Evolutionary conservation across 2,329 filamentous ascomycete species (phyloP).

Genomic region (Neoarthrinium moseri): DNA sequence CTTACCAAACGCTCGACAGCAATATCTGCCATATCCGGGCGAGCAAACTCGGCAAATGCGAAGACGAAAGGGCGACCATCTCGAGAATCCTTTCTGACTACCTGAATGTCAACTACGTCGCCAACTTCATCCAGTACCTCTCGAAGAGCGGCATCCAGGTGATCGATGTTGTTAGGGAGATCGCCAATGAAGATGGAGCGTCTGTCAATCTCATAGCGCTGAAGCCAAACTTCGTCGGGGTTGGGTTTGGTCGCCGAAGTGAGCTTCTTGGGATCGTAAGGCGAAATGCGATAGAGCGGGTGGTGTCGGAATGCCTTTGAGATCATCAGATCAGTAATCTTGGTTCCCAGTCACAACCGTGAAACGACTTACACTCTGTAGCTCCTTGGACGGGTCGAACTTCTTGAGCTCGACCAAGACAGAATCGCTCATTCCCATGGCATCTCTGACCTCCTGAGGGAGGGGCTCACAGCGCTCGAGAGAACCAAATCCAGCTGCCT

Average conservation of each 20-base stretch:
- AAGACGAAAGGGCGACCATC: slow-evolving; percentile 22
- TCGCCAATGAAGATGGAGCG: slow-evolving; percentile 33
- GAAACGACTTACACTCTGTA: slow-evolving; percentile 40
- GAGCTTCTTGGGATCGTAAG: slow-evolving; percentile 31
- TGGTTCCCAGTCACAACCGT: slow-evolving; percentile 13
- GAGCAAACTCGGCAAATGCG: slow-evolving; percentile 38
- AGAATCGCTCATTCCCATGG: slow-evolving; percentile 31
- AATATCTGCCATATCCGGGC: slow-evolving; percentile 33
- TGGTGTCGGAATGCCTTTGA: slow-evolving; percentile 33
- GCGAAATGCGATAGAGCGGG: slow-evolving; percentile 25
- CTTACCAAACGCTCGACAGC: slow-evolving; percentile 37
- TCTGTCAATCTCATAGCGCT: slow-evolving; percentile 30
- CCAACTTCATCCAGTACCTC: slow-evolving; percentile 23
- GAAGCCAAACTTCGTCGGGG: slow-evolving; percentile 27
- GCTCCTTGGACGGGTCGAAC: slow-evolving; percentile 51
- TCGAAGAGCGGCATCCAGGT: slow-evolving; percentile 23
- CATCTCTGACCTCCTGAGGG: slow-evolving; percentile 27
- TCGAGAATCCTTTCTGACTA: slow-evolving; percentile 23
- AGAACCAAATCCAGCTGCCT: slow-evolving; percentile 35
- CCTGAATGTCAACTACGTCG: slow-evolving; percentile 24
- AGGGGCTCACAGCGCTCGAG: slow-evolving; percentile 39
- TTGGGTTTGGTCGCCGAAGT: slow-evolving; percentile 18
- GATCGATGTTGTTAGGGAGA: slow-evolving; percentile 21
- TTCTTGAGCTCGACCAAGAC: slow-evolving; percentile 48
- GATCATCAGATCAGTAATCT: not conserved